A percentile compares a stretch with the other conserved stretches of the same genome.
phyloP scores from a whole-genome alignment of 2,329 filamentous ascomycete genomes.

The Tolypocladium amazonense region DNA sequence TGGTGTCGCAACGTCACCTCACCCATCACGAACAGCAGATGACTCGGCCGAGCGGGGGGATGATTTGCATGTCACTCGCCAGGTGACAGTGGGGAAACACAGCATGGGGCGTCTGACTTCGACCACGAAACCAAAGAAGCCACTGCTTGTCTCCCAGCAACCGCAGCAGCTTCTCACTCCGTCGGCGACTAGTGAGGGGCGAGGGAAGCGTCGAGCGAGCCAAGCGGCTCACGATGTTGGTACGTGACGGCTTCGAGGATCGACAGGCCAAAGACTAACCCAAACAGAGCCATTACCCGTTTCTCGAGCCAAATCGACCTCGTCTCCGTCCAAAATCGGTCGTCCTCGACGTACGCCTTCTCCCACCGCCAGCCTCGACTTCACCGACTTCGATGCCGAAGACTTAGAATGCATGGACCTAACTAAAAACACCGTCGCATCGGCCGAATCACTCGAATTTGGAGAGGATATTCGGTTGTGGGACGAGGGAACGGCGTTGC shows the following conservation, averaged over 20 bases:
- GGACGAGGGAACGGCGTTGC: conserved; percentile 29
- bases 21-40: conserved; percentile 8
- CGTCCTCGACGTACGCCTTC: conserved; percentile 6
- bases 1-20: not conserved
- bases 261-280: not conserved
- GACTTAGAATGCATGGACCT: conserved; percentile 29
- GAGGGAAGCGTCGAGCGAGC: conserved; percentile 8
- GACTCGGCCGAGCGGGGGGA: conserved; percentile 10
- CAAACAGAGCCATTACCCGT: not conserved
- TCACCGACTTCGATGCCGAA: conserved; percentile 23
- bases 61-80: conserved; percentile 13
- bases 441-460: conserved; percentile 23
- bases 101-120: conserved; percentile 36
- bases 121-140: conserved; percentile 32
- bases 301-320: conserved; percentile 11
- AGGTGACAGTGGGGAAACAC: conserved; percentile 16
- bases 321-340: conserved; percentile 15
- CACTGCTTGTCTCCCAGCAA: conserved; percentile 29
- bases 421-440: conserved; percentile 23
- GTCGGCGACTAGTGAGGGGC: conserved; percentile 10
- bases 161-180: conserved; percentile 33
- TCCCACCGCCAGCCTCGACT: conserved; percentile 17
- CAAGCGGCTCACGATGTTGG: conserved; percentile 3
- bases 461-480: conserved; percentile 28
- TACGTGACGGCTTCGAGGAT: not conserved